These are phyloP conservation scores for Diutina pseudorugosa DNA, from an alignment of 1,139 yeast genomes.

Conservation along the genomic window DNA sequence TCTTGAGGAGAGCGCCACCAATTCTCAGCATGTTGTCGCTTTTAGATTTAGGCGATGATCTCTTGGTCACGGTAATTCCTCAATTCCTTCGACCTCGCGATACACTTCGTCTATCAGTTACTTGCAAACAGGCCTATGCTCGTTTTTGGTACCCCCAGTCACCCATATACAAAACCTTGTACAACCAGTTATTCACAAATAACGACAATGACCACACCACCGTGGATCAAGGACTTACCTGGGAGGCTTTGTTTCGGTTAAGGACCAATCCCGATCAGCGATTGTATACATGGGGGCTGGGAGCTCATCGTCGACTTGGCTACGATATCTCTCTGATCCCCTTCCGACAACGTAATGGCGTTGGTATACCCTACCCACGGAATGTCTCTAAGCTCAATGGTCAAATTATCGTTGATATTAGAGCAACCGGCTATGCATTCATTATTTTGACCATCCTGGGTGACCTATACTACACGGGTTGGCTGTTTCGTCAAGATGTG, in stretches of 20 bases:
- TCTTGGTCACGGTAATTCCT: conserved; percentile 28
- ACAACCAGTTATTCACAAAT: conserved; percentile 14
- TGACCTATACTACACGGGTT: conserved; percentile 22
- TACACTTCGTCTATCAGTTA: conserved; percentile 32
- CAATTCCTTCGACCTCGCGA: conserved; percentile 30
- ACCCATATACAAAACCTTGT: conserved; percentile 13
- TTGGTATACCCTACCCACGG: conserved; percentile 32
- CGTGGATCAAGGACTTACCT: conserved; percentile 27
- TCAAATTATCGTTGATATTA: conserved; percentile 37
- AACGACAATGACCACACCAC: conserved; percentile 22
- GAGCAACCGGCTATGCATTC: conserved; percentile 61
- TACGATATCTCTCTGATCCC: conserved; percentile 22
- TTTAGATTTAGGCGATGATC: conserved; percentile 29
- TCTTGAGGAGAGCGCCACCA: background rate
- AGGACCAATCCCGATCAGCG: conserved; percentile 27
- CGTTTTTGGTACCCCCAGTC: background rate
- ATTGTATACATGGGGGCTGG: conserved; percentile 55
- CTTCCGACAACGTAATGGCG: conserved; percentile 10
- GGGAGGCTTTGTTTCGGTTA: conserved; percentile 38
- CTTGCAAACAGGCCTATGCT: conserved; percentile 14
- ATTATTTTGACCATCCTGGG: conserved; percentile 43
- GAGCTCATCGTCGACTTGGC: conserved; percentile 47
- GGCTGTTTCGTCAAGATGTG: background rate
- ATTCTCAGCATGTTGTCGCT: conserved; percentile 4
- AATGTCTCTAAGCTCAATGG: conserved; percentile 19